Conservation (phyloP, 208 protist genomes). For the Trypanosoma melophagium region DNA sequence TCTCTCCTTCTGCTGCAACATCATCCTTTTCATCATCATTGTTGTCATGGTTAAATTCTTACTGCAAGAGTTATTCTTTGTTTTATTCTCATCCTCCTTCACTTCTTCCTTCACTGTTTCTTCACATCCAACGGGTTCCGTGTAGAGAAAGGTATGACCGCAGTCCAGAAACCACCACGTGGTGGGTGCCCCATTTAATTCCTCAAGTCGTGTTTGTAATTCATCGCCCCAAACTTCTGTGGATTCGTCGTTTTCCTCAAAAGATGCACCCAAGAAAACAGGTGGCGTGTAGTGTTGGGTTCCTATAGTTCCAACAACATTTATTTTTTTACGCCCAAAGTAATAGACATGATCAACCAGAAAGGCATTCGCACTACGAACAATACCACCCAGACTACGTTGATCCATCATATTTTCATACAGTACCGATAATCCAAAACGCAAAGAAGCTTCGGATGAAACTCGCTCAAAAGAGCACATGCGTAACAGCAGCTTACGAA, state of each 20-base stretch:
- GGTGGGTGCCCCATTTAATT: background rate
- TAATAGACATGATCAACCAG: slow-evolving; percentile 81
- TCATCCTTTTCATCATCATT: too few species aligned
- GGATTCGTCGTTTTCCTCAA: background rate
- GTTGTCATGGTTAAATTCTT: too few species aligned
- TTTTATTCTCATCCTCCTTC: background rate
- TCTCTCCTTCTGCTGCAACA: background rate
- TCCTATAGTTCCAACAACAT: slow-evolving; percentile 80
- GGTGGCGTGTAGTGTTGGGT: slow-evolving; percentile 84
- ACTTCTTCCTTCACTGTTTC: slow-evolving; percentile 3
- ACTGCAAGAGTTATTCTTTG: background rate
- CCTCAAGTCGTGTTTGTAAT: slow-evolving; percentile 7
- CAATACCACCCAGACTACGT: slow-evolving; percentile 82
- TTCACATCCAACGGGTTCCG: background rate
- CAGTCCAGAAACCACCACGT: slow-evolving; percentile 77
- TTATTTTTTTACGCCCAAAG: slow-evolving; percentile 74
- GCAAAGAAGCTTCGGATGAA: background rate
- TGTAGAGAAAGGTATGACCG: slow-evolving; percentile 63
- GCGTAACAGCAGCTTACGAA: slow-evolving; percentile 16
- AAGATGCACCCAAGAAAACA: slow-evolving; percentile 43
- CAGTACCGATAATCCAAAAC: slow-evolving; percentile 79
- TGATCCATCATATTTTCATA: slow-evolving; percentile 88
- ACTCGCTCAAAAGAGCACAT: background rate
- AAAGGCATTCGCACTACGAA: slow-evolving; percentile 89
- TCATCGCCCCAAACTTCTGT: background rate